Evolutionary conservation across 1,284 basidiomycete species (phyloP).

Genomic region (Cutaneotrichosporon curvatum): DNA sequence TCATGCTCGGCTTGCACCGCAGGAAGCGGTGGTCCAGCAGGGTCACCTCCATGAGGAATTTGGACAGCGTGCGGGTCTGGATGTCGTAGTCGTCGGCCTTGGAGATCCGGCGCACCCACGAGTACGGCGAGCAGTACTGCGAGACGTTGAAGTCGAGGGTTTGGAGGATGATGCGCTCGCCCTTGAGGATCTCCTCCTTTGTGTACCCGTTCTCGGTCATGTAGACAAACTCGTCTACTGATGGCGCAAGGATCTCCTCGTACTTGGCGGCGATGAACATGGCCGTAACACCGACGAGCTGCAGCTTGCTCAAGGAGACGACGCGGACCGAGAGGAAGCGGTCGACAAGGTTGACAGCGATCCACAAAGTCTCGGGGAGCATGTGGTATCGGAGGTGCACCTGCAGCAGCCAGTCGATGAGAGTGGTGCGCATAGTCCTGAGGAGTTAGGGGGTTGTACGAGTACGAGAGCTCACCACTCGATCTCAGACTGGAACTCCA

Average conservation of each 20-base stretch:
- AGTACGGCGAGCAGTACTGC: slow-evolving; percentile 97
- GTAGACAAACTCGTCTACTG: slow-evolving; percentile 90
- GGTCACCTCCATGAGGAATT: slow-evolving; percentile 96
- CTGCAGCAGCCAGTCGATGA: slow-evolving; percentile 57
- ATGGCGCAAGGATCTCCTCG: slow-evolving; percentile 67
- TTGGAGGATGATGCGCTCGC: slow-evolving; percentile 84
- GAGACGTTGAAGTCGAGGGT: slow-evolving; percentile 93
- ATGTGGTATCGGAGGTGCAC: slow-evolving; percentile 61
- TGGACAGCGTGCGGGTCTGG: slow-evolving; percentile 92
- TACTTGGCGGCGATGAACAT: slow-evolving; percentile 63
- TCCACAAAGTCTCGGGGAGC: slow-evolving; percentile 62
- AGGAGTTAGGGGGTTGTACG: not conserved
- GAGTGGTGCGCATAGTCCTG: slow-evolving; percentile 52
- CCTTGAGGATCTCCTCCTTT: slow-evolving; percentile 94
- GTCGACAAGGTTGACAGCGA: slow-evolving; percentile 60
- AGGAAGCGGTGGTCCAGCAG: slow-evolving; percentile 90
- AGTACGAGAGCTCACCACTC: slow-evolving; percentile 57
- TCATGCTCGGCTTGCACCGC: slow-evolving; percentile 82
- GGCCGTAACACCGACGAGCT: slow-evolving; percentile 58
- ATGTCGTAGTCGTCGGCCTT: slow-evolving; percentile 99
- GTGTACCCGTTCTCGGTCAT: slow-evolving; percentile 94
- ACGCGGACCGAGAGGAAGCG: slow-evolving; percentile 58
- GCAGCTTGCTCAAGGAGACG: slow-evolving; percentile 57
- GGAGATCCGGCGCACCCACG: slow-evolving; percentile 97
- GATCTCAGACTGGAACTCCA: slow-evolving; percentile 89